A percentile compares a stretch with the other conserved stretches of the same genome.
Evolutionary conservation across 371 early-diverging fungal genomes (phyloP).

Genomic region (Polyrhizophydium stewartii): DNA sequence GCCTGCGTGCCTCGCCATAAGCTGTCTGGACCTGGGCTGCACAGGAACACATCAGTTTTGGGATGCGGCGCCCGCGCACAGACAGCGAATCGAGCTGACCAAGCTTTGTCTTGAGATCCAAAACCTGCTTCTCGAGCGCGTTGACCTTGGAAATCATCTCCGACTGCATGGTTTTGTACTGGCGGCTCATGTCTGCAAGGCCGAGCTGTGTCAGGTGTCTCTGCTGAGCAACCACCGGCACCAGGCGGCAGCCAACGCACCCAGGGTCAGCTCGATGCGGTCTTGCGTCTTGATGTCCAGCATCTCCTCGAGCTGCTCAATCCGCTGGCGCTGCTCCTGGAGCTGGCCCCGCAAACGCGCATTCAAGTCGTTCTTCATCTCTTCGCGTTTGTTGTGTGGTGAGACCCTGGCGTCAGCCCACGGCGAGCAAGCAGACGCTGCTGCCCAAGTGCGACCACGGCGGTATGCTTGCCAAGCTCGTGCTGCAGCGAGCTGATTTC

Average conservation of each 20-base stretch:
- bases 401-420: not conserved
- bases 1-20: constrained; percentile 23
- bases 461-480: constrained; percentile 26
- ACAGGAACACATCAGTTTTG: not conserved
- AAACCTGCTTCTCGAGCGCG: constrained; percentile 31
- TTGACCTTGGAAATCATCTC: constrained; percentile 38
- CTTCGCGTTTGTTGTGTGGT: constrained; percentile 9
- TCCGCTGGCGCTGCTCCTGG: constrained; percentile 21
- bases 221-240: not conserved
- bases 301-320: constrained; percentile 31
- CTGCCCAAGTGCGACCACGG: not conserved
- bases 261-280: constrained; percentile 40
- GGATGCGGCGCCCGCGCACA: not conserved
- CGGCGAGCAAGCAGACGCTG: too few relatives aligned
- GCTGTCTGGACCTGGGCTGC: constrained; percentile 25
- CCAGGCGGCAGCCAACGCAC: constrained; percentile 9
- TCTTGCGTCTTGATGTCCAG: constrained; percentile 31
- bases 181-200: constrained; percentile 42
- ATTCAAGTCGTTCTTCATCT: constrained; percentile 23
- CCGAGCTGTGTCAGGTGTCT: not conserved
- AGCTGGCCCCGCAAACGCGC: constrained; percentile 15
- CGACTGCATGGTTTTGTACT: constrained; percentile 49
- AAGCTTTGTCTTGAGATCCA: constrained; percentile 35
- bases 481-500: constrained; percentile 30
- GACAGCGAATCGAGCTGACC: constrained; percentile 12